phyloP scores from a whole-genome alignment of 768 basidiomycete genomes.

The Tephrocybe rancida region DNA sequence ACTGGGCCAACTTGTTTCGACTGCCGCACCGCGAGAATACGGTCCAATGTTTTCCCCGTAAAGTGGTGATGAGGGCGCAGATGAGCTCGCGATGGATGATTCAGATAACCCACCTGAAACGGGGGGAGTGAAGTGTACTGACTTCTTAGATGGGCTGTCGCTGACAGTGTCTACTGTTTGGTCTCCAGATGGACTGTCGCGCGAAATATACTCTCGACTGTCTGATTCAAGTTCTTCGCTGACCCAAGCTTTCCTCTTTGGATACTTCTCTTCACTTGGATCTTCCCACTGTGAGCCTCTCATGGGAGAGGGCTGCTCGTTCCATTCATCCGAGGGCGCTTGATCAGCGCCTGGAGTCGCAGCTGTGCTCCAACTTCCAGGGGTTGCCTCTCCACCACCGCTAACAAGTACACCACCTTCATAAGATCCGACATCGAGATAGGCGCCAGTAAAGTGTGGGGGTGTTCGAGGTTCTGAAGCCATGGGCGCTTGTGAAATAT shows the following conservation, averaged over 20 bases:
- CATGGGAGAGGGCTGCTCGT: slow-evolving; percentile 14
- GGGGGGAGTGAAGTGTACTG: slow-evolving; percentile 53
- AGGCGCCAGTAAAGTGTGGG: slow-evolving; percentile 8
- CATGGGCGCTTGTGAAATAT: background rate
- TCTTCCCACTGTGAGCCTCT: background rate
- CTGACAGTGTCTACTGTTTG: slow-evolving; percentile 24
- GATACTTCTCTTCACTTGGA: background rate
- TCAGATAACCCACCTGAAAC: too few species aligned
- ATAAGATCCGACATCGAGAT: slow-evolving; percentile 16
- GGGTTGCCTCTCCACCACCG: slow-evolving; percentile 37
- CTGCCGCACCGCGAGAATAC: background rate
- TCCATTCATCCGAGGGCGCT: slow-evolving; percentile 17
- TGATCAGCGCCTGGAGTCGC: slow-evolving; percentile 66
- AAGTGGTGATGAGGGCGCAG: slow-evolving; percentile 22
- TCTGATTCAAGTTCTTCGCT: slow-evolving; percentile 45
- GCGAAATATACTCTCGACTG: slow-evolving; percentile 7
- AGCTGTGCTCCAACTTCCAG: slow-evolving; percentile 73
- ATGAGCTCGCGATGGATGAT: slow-evolving; percentile 16
- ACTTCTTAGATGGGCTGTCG: slow-evolving; percentile 38
- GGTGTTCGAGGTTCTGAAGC: slow-evolving; percentile 15
- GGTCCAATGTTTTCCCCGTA: slow-evolving; percentile 16
- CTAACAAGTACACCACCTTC: slow-evolving; percentile 21
- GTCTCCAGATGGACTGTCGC: background rate
- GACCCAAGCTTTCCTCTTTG: slow-evolving; percentile 33
- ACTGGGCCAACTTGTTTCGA: background rate